Evolutionary conservation across 805 yeast species (phyloP), one percentile per base, ranked within the genome.

Genomic region (Candida quercuum): DNA sequence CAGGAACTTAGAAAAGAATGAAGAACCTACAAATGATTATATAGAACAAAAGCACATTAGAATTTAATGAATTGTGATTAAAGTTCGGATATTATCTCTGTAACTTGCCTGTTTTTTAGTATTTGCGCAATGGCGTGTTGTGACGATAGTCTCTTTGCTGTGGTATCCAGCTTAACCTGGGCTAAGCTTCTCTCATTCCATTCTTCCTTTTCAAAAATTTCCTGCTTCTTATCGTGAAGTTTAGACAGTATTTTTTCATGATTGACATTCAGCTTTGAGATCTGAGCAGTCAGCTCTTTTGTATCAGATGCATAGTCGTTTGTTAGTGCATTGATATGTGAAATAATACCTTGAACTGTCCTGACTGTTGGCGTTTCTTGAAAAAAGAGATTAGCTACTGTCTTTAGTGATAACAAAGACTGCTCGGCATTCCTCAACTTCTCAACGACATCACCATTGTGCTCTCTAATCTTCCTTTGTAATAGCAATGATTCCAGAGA

Each of bases 291-390:
- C n/a, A 52, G 31, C n/a, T 33, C 32, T 36, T 38, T 49, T 3
- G 51, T 40, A 8, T 49, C 53, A n/a, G 19, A 22, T 3, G 51
- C 34, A 19, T 52, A 47, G n/a, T 37, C 40, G 30, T 42, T 43
- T 6, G 54, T 46, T 8, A 45, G 26, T 5, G 18, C 31, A 16
- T 38, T 41, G 9, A 54, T 27, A 22, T 47, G 45, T 8, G 44
- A 30, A 12, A 54, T 33, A 9, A 54, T 21, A 3, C 39, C 40
- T 13, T 45, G 42, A 4, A 52, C 21, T 2, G 37, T 28, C 12
- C 37, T 39, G 5, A 52, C 35, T 2, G 40, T 32, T 21, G 51
- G 45, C 16, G 36, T 23, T 1, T 28, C 33, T 11, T 40, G 43
- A 23, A 33, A 25, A 23, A 17, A 43, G 6, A 43, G 41, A 32